A percentile compares a stretch with the other conserved stretches of the same genome.
These are phyloP conservation scores for Dillenia suffruticosa DNA, from an alignment of 164 flowering plant genomes.

Conservation along the genomic window DNA sequence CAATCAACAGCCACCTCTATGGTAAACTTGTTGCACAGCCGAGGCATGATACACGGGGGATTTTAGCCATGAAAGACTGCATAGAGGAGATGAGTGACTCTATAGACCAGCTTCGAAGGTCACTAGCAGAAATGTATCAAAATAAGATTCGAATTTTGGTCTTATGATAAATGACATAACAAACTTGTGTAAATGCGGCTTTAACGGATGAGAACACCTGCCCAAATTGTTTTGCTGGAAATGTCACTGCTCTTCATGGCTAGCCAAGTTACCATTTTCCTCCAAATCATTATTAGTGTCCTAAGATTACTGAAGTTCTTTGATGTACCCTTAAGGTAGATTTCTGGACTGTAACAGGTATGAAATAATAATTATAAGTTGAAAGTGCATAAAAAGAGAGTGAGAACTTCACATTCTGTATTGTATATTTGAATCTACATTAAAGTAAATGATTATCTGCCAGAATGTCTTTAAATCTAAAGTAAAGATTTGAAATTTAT, in stretches of 20 bases:
- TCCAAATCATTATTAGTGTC: neutral
- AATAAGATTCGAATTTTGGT: neutral
- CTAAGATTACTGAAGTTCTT: constrained; percentile 1
- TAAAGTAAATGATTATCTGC: too few relatives aligned
- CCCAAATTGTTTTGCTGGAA: constrained; percentile 1
- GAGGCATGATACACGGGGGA: constrained; percentile 1
- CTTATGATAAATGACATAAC: neutral
- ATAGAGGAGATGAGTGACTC: constrained; percentile 12
- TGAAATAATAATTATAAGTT: too few relatives aligned
- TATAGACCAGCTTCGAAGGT: constrained; percentile 6
- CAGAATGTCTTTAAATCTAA: too few relatives aligned
- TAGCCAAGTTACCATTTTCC: constrained; percentile 1
- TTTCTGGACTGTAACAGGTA: neutral
- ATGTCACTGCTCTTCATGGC: constrained; percentile 17
- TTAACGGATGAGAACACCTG: constrained; percentile 7
- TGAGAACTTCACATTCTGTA: too few relatives aligned
- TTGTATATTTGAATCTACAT: too few relatives aligned
- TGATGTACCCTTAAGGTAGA: constrained; percentile 9
- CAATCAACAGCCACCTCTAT: constrained; percentile 2
- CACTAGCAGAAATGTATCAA: constrained; percentile 8
- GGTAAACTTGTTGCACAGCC: neutral
- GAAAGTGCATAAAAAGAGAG: too few relatives aligned
- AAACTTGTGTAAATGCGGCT: constrained; percentile 16
- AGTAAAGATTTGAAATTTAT: too few relatives aligned
- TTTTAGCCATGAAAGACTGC: constrained; percentile 9